Evolutionary conservation across 179 eudicot species (phyloP).

Genomic region (Beta lomatogona): DNA sequence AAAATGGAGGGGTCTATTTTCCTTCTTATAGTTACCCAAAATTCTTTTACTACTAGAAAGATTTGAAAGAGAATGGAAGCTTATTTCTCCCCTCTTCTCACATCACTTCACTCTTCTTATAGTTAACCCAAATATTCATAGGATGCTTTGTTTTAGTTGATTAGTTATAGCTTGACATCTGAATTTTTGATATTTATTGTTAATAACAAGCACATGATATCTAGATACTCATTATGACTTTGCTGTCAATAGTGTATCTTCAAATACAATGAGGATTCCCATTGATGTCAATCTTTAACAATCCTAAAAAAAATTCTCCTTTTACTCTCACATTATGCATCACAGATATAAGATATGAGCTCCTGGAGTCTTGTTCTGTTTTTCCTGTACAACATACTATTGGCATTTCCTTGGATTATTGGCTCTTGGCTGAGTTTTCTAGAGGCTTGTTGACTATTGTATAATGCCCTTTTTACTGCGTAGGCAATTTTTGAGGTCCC

Average conservation of each 20-base stretch:
- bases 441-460: conserved; percentile 3
- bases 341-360: neutral
- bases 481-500: neutral
- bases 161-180: too few species aligned
- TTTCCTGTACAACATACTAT: conserved; percentile 14
- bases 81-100: neutral
- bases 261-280: conserved; percentile 71
- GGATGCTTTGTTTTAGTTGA: too few species aligned
- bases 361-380: conserved; percentile 1
- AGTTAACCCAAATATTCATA: too few species aligned
- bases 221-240: too few species aligned
- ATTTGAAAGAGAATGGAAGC: too few species aligned
- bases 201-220: too few species aligned
- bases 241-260: too few species aligned
- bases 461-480: neutral
- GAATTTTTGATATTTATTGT: too few species aligned
- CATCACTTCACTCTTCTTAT: neutral
- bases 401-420: neutral
- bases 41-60: too few species aligned
- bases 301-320: too few species aligned
- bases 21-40: neutral
- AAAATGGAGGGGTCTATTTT: neutral
- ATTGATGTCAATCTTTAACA: conserved; percentile 2
- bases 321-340: conserved; percentile 14
- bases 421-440: conserved; percentile 1